Base-by-base conservation (phyloP, 2,329 filamentous ascomycete genomes). In the Amylocarpus encephaloides region DNA sequence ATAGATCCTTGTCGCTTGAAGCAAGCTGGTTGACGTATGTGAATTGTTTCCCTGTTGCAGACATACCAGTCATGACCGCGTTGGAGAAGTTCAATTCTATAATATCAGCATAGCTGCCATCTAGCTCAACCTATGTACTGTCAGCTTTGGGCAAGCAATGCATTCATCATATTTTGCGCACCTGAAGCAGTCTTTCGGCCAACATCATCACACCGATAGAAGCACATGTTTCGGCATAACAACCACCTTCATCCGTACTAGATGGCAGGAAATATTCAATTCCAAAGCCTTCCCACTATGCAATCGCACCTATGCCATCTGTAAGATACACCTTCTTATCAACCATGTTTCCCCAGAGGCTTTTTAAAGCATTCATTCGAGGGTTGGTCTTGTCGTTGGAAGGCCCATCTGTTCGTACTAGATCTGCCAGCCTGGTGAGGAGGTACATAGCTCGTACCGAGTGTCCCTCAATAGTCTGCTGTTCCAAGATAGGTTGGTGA, bases 11-110 rank as follows among this genome's bases (percentile, higher is more conserved):
- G 6, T 76, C 72, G 7, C 73, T 78, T 32, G 76, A 79, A 0
- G 74, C 76, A 0, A 83, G 68, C 51, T 82, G 79, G 55, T 83
- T 83, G 46, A 76, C 74, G 53, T 84, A 84, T 0, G 78, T 80
- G 62, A 83, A 84, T 1, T 68, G 69, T 30, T 70, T 76, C 2
- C 80, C 79, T 54, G 78, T 72, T 7, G 74, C 62, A 22, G 73
- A 75, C 72, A 82, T 78, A 1, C 74, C 74, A 0, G 75, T 79
- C 64, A 83, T 70, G 12, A 83, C 72, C 15, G 74, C 73, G 60
- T 83, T 83, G 63, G 80, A 82, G 0, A 84, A 70, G 50, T 73
- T 77, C 2, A 82, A 63, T 59, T 84, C 80, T 73, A 83, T 76
- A 35, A 82, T 66, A 58, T 83, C 80, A 1, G 70, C 73, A 54